Conservation (phyloP, 2,329 filamentous ascomycete genomes). For the Trichoderma sp. region DNA sequence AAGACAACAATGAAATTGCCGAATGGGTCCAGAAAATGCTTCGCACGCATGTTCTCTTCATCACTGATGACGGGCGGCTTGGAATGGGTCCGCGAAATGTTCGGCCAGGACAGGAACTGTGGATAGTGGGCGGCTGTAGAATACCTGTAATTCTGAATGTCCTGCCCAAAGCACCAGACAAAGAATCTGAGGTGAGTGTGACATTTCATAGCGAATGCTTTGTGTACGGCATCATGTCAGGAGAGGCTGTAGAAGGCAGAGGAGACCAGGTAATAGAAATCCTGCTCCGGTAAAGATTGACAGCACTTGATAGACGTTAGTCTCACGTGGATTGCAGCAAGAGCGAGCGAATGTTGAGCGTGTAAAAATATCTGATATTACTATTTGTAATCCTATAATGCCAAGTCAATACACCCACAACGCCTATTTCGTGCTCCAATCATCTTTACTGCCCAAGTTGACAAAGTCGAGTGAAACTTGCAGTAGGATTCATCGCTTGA, state of each 20-base stretch:
- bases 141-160: constrained; percentile 4
- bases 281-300: constrained; percentile 3
- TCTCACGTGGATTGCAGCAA: neutral
- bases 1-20: neutral
- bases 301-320: neutral
- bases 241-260: constrained; percentile 6
- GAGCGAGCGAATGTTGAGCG: neutral
- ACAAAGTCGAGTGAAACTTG: neutral
- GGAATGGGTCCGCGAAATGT: constrained; percentile 12
- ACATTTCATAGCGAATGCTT: constrained; percentile 22
- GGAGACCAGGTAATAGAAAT: constrained; percentile 2
- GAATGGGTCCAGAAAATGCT: constrained; percentile 12
- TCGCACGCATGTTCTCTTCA: constrained; percentile 4
- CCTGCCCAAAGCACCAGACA: neutral
- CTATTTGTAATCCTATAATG: constrained; percentile 12
- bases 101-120: neutral
- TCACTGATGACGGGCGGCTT: neutral
- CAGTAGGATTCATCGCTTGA: neutral
- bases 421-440: neutral
- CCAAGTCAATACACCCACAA: neutral
- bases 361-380: neutral
- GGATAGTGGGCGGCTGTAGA: constrained; percentile 13
- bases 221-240: constrained; percentile 3
- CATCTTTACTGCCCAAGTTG: neutral
- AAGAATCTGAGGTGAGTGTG: neutral